phyloP scores from a whole-genome alignment of 2,329 filamentous ascomycete species.

The Lasiodiplodia sp. region DNA sequence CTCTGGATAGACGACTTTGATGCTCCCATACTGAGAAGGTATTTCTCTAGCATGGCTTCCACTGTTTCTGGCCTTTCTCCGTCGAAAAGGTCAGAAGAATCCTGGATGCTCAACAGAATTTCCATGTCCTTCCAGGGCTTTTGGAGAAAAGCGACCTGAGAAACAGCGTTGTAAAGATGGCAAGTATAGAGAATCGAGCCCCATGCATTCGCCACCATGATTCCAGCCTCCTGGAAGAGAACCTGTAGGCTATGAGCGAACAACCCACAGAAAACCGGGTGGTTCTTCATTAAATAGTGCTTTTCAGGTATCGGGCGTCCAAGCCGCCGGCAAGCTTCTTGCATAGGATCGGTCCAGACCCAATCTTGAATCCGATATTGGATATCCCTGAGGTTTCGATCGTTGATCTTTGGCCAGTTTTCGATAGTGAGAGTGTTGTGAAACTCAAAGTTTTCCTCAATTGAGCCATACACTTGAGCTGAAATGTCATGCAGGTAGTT shows the following conservation, averaged over 20 bases:
- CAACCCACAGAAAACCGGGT: constrained; percentile 45
- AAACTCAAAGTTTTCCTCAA: constrained; percentile 32
- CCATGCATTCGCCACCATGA: constrained; percentile 49
- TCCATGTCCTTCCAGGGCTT: constrained; percentile 4
- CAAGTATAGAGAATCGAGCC: constrained; percentile 48
- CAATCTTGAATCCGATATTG: constrained; percentile 28
- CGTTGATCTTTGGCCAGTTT: constrained; percentile 35
- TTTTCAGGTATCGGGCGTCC: constrained; percentile 10
- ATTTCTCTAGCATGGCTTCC: not conserved
- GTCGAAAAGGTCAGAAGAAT: not conserved
- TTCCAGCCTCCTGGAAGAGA: constrained; percentile 42
- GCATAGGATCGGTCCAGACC: constrained; percentile 25
- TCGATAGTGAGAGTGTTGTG: too few relatives aligned
- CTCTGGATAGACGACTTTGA: not conserved
- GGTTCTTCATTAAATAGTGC: constrained; percentile 32
- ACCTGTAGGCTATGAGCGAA: constrained; percentile 47
- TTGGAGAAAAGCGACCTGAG: not conserved
- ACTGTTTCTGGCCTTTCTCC: not conserved
- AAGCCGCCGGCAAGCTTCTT: constrained; percentile 1
- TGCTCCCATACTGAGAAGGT: not conserved
- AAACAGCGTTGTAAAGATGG: constrained; percentile 55
- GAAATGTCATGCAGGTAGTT: constrained; percentile 26
- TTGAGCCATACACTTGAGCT: constrained; percentile 30
- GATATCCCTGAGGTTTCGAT: constrained; percentile 32
- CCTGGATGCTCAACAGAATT: not conserved